phyloP scores from a whole-genome alignment of 129 eudicot genomes.

The Tanacetum coccineum region DNA sequence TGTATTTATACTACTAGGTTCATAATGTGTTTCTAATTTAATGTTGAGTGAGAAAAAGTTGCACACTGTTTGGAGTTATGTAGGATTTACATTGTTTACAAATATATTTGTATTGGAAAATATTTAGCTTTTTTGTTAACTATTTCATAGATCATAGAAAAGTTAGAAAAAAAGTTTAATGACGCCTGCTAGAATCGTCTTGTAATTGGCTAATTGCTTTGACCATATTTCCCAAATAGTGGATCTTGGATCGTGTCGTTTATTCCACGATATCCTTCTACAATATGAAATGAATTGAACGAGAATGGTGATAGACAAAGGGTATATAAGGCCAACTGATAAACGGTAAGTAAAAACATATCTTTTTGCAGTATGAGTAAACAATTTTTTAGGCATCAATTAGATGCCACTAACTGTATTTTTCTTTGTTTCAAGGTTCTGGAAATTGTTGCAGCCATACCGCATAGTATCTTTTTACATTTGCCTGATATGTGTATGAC shows the following conservation, averaged over 20 bases:
- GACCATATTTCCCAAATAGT: neutral
- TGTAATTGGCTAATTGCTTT: neutral
- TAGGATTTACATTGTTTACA: too few relatives aligned
- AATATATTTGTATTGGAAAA: too few relatives aligned
- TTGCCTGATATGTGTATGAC: neutral
- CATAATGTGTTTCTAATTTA: too few relatives aligned
- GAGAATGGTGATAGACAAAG: neutral
- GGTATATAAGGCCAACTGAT: slow-evolving; percentile 9
- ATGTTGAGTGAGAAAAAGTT: too few relatives aligned
- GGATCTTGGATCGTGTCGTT: neutral
- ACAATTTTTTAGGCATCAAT: neutral
- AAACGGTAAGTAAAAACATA: neutral
- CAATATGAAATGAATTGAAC: neutral
- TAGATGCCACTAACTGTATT: too few relatives aligned
- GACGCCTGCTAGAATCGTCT: too few relatives aligned
- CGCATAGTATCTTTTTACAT: neutral
- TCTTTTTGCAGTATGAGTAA: slow-evolving; percentile 3
- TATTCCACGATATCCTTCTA: slow-evolving; percentile 1
- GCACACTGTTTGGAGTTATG: too few relatives aligned
- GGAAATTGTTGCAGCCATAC: neutral
- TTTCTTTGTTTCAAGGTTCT: neutral
- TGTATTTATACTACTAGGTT: too few relatives aligned
- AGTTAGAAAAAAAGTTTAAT: too few relatives aligned
- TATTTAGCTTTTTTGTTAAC: too few relatives aligned
- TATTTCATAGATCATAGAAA: too few relatives aligned